Conservation (phyloP, 495 filamentous ascomycete genomes). For the Pseudevernia furfuracea region DNA sequence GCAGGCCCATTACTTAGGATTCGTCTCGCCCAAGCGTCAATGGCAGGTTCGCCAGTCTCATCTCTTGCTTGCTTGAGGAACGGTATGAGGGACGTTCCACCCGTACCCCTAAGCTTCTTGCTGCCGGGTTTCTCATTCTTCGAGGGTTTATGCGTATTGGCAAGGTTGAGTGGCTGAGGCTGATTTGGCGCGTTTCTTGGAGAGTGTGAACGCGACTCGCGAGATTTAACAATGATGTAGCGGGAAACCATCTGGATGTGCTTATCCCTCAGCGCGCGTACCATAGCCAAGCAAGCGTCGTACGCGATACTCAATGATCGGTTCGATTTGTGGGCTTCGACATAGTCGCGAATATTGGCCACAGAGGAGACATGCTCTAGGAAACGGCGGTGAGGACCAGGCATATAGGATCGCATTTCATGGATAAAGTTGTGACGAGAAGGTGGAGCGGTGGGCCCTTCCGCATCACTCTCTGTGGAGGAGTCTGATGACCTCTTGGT, state of each 20-base stretch:
- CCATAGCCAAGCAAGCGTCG: slow-evolving; percentile 85
- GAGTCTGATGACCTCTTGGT: slow-evolving; percentile 29
- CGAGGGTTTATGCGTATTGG: slow-evolving; percentile 35
- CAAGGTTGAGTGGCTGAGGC: slow-evolving; percentile 53
- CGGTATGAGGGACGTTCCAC: slow-evolving; percentile 84
- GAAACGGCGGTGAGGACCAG: slow-evolving; percentile 83
- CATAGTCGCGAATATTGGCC: slow-evolving; percentile 83
- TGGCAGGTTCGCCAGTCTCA: slow-evolving; percentile 87
- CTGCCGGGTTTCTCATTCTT: slow-evolving; percentile 22
- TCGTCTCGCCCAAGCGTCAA: slow-evolving; percentile 72
- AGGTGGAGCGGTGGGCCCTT: slow-evolving; percentile 46
- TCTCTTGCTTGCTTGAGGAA: slow-evolving; percentile 93
- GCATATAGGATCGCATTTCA: slow-evolving; percentile 97
- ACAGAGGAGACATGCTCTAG: slow-evolving; percentile 69
- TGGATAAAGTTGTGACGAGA: slow-evolving; percentile 83
- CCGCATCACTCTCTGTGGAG: slow-evolving; percentile 38
- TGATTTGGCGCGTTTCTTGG: slow-evolving; percentile 33
- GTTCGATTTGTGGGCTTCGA: slow-evolving; percentile 56
- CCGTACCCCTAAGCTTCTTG: slow-evolving; percentile 76
- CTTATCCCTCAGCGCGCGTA: slow-evolving; percentile 83
- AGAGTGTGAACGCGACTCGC: slow-evolving; percentile 44
- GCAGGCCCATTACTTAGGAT: slow-evolving; percentile 55
- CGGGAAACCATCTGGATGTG: slow-evolving; percentile 95
- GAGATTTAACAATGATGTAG: slow-evolving; percentile 77
- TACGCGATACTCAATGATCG: slow-evolving; percentile 67